phyloP scores from a whole-genome alignment of 805 yeast species.

The Metahyphopichia silvanorum region DNA sequence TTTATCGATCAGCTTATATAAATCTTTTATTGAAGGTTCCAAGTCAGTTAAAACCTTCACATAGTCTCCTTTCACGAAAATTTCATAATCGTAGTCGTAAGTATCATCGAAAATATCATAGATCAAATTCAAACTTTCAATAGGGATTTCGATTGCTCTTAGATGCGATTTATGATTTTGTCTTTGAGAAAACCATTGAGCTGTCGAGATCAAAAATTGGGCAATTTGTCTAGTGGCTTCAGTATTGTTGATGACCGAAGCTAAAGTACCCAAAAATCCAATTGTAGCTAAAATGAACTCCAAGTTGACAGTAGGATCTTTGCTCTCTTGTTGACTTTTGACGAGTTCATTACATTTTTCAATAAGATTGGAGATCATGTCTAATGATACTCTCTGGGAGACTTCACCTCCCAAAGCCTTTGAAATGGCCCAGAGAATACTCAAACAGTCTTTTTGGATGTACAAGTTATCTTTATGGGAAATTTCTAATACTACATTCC shows the following conservation, averaged over 20 bases:
- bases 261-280: slow-evolving; percentile 53
- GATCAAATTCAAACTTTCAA: slow-evolving; percentile 62
- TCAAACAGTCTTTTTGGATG: slow-evolving; percentile 30
- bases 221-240: slow-evolving; percentile 45
- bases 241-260: slow-evolving; percentile 42
- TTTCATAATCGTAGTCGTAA: slow-evolving; percentile 62
- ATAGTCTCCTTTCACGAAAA: slow-evolving; percentile 58
- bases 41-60: slow-evolving; percentile 39
- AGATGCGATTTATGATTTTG: slow-evolving; percentile 15
- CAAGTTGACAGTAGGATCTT: slow-evolving; percentile 11
- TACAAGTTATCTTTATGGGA: slow-evolving; percentile 14
- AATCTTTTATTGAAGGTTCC: slow-evolving; percentile 46
- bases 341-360: slow-evolving; percentile 13
- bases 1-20: slow-evolving; percentile 65
- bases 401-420: slow-evolving; percentile 35
- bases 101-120: slow-evolving; percentile 83
- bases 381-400: slow-evolving; percentile 17
- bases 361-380: slow-evolving; percentile 24
- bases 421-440: slow-evolving; percentile 35
- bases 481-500: slow-evolving; percentile 21
- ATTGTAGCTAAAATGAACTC: slow-evolving; percentile 44
- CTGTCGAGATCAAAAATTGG: slow-evolving; percentile 36
- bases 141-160: slow-evolving; percentile 35
- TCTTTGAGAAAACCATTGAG: slow-evolving; percentile 9
- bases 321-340: slow-evolving; percentile 1